Evolutionary conservation across 345 rosid genomes (phyloP).

Genomic region (Ceriops zippeliana): DNA sequence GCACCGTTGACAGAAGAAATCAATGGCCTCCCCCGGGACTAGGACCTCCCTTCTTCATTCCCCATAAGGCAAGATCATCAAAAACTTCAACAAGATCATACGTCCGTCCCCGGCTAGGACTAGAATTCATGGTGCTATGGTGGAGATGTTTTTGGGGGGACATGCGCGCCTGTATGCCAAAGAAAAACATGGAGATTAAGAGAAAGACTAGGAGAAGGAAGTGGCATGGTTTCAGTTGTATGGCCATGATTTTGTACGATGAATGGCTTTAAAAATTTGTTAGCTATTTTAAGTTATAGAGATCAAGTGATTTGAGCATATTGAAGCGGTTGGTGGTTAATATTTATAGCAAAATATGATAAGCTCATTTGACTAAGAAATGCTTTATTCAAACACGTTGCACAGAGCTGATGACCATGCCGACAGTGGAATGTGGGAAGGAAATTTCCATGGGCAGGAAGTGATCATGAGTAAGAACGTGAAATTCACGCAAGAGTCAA

Average conservation of each 20-base stretch:
- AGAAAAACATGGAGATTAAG: not conserved
- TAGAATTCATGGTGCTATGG: not conserved
- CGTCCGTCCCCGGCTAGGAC: not conserved
- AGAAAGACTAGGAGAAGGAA: not conserved
- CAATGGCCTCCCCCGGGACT: slow-evolving; percentile 11
- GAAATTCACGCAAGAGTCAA: no score
- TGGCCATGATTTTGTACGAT: slow-evolving; percentile 7
- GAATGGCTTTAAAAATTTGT: no score
- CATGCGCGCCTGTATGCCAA: not conserved
- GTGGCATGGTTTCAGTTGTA: not conserved
- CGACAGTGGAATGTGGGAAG: no score
- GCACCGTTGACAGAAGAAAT: not conserved
- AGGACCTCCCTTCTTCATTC: slow-evolving; percentile 6
- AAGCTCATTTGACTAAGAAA: no score
- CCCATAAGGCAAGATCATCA: slow-evolving; percentile 2
- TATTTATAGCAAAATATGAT: no score
- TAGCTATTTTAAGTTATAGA: no score
- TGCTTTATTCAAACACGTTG: no score
- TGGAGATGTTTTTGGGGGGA: not conserved
- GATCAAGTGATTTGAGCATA: no score
- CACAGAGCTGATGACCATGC: no score
- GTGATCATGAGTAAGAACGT: no score
- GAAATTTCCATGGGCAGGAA: no score
- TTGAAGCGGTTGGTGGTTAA: no score
- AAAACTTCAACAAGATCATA: not conserved